Evolutionary conservation across 768 basidiomycete genomes (phyloP), one percentile per base, ranked within the genome.

Genomic region (Suillus discolor): DNA sequence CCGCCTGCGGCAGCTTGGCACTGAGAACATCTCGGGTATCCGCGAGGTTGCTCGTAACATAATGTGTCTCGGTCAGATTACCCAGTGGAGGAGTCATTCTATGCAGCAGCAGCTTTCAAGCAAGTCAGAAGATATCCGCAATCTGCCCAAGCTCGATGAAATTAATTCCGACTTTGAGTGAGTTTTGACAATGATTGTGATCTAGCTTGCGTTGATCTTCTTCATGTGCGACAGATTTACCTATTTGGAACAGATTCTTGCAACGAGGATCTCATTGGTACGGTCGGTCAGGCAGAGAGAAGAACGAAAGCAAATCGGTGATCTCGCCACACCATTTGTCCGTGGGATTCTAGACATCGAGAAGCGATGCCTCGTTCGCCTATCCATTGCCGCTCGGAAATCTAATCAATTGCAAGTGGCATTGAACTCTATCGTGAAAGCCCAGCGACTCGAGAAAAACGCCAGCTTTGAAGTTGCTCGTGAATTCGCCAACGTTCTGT

Each of bases 401-500:
- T 84, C 87, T 0, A 82, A 85, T 61, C 86, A 93, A 59, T 76
- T 85, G 18, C 96, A 97, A 71, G 85, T 95, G 42, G 93, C 97
- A 0, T 77, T 97, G 34, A 99, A 97, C 71, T 89, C 96, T 6
- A 82, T 96, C 44, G 82, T 93, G 38, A 85, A 87, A 34, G 93
- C 94, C 0, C 90, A 92, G 72, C 81, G 79, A 44, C 77, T 96
- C 6, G 87, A 87, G 66, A 72, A 67, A 2, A 68, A 63, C 1
- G 73, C 83, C 0, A 80, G 85, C 4, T 79, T 79, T n/a, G 81
- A 84, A 36, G 86, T 92, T 28, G 86, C 88, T 0, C 83, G 89
- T 70, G 96, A 97, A 73, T 94, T 94, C 70, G 91, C 97, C 18
- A 87, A 89, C 65, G 95, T 98, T 20, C 82, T 99, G 8, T 99